phyloP scores from a whole-genome alignment of 192 early-diverging fungal species.

The Rhizoclosmatium globosum region DNA sequence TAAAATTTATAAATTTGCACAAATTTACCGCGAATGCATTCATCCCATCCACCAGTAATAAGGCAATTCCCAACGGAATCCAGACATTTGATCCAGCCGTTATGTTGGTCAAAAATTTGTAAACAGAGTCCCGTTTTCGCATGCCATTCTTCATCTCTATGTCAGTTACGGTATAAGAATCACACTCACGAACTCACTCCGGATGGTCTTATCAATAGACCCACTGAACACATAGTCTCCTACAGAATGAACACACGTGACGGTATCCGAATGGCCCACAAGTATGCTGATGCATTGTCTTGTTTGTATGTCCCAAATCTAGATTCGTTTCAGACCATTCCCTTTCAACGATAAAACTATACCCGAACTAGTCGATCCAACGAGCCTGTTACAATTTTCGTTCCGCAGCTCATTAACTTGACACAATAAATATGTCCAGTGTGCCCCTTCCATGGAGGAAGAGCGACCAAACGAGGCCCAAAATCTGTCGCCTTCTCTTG shows the following conservation, averaged over 20 bases:
- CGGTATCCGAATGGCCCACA: slow-evolving; percentile 51
- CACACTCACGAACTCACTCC: slow-evolving; percentile 36
- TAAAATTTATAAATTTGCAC: neutral
- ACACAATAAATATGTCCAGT: slow-evolving; percentile 77
- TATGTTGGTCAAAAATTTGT: slow-evolving; percentile 33
- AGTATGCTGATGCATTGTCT: slow-evolving; percentile 39
- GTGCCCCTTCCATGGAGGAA: slow-evolving; percentile 66
- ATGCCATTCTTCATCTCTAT: slow-evolving; percentile 44
- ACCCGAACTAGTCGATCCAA: slow-evolving; percentile 50
- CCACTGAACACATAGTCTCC: slow-evolving; percentile 48
- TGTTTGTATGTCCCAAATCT: slow-evolving; percentile 51
- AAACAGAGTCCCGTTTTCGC: slow-evolving; percentile 36
- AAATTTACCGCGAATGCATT: slow-evolving; percentile 39
- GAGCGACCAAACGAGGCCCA: neutral
- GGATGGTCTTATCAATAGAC: slow-evolving; percentile 50
- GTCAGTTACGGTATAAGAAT: neutral
- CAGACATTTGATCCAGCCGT: slow-evolving; percentile 49
- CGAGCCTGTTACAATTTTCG: slow-evolving; percentile 62
- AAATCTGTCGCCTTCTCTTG: neutral
- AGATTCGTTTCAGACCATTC: neutral
- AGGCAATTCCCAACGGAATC: slow-evolving; percentile 25
- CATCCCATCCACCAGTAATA: slow-evolving; percentile 56
- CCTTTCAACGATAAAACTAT: neutral
- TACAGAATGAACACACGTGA: slow-evolving; percentile 43
- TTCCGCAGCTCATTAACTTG: slow-evolving; percentile 72